These are phyloP conservation scores for Cryptococcus sp. DNA, from an alignment of 1,284 basidiomycete genomes.

Conservation along the genomic window DNA sequence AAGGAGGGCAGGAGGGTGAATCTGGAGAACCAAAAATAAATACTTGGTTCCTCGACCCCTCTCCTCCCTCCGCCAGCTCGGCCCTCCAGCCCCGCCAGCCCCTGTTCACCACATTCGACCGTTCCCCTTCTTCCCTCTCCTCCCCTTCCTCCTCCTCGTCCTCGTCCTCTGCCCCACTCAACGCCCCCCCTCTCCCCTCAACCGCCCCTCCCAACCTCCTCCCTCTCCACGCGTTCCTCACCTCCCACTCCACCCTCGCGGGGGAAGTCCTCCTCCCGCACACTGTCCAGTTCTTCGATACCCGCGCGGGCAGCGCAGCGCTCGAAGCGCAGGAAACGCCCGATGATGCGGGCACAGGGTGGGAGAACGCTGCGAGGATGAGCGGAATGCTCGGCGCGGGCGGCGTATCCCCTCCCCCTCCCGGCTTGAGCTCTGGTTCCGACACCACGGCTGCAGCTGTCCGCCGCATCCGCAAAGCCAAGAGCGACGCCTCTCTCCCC, in stretches of 20 bases:
- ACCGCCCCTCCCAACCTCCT: background rate
- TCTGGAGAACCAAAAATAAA: conserved; percentile 4
- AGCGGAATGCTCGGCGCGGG: background rate
- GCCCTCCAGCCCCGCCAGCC: conserved; percentile 3
- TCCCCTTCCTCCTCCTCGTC: background rate
- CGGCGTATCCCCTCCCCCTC: background rate
- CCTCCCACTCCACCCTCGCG: background rate
- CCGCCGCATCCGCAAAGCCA: background rate
- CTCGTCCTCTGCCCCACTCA: background rate
- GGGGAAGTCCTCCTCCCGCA: conserved; percentile 9
- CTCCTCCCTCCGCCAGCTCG: background rate
- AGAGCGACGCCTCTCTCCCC: background rate
- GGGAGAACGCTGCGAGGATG: background rate
- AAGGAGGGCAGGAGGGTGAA: background rate
- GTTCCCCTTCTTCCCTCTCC: background rate
- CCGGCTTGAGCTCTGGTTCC: background rate
- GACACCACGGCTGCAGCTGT: background rate
- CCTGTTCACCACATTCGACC: conserved; percentile 7
- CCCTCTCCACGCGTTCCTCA: conserved; percentile 3
- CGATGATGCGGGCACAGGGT: background rate
- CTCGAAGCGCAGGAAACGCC: background rate
- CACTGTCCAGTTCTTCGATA: conserved; percentile 13
- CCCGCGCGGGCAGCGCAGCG: background rate
- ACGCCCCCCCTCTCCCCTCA: background rate
- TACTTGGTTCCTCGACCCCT: conserved; percentile 14